A percentile compares a stretch with the other conserved stretches of the same genome.
Evolutionary conservation across 805 yeast genomes (phyloP).

Genomic region (Nematodospora valgi): DNA sequence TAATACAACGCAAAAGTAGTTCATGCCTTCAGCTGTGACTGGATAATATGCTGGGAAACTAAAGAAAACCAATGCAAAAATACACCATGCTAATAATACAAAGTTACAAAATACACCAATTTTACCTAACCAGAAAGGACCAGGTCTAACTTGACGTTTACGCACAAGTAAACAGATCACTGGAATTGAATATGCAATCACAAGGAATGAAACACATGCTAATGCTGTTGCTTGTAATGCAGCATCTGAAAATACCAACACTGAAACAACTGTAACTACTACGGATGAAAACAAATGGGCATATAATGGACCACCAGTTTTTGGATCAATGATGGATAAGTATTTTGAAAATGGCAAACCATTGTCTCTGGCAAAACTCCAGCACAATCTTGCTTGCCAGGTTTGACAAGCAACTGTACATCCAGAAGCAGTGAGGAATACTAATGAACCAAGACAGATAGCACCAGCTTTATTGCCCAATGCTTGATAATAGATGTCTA

Average conservation of each 20-base stretch:
- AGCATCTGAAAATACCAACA: conserved; percentile 34
- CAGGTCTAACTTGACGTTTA: conserved; percentile 38
- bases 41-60: conserved; percentile 52
- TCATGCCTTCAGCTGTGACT: conserved; percentile 59
- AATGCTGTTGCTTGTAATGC: conserved; percentile 37
- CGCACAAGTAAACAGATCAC: conserved; percentile 30
- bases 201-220: conserved; percentile 36
- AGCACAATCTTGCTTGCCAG: conserved; percentile 43
- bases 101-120: conserved; percentile 32
- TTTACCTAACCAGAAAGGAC: conserved; percentile 41
- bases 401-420: conserved; percentile 41
- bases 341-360: conserved; percentile 41
- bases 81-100: conserved; percentile 30
- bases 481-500: conserved; percentile 40
- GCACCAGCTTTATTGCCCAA: conserved; percentile 33
- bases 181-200: conserved; percentile 36
- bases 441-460: conserved; percentile 30
- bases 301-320: conserved; percentile 35
- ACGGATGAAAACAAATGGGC: conserved; percentile 39
- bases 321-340: conserved; percentile 35
- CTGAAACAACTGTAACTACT: conserved; percentile 16
- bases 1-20: conserved; percentile 59
- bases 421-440: conserved; percentile 34
- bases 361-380: conserved; percentile 43
- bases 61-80: conserved; percentile 36